phyloP scores from a whole-genome alignment of 2,329 filamentous ascomycete genomes.

The Penicillium sclerotigenum region DNA sequence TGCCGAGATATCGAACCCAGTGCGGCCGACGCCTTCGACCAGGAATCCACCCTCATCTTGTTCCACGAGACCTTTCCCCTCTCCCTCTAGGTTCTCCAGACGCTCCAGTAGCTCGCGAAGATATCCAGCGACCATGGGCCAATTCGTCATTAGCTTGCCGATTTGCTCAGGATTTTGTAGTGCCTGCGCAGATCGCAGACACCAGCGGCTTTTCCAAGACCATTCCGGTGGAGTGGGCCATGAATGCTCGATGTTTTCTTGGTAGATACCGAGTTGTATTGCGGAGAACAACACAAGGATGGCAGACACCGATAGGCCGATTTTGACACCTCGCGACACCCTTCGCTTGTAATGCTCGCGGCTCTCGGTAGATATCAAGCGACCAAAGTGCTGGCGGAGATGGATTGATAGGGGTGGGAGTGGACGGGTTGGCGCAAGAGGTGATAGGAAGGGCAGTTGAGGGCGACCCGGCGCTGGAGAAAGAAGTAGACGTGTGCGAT shows the following conservation, averaged over 20 bases:
- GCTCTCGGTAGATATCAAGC: conserved; percentile 76
- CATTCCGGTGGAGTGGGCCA: conserved; percentile 84
- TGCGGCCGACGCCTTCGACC: conserved; percentile 54
- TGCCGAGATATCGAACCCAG: conserved; percentile 65
- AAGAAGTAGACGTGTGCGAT: conserved; percentile 53
- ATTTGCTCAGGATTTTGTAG: conserved; percentile 57
- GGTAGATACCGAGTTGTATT: conserved; percentile 63
- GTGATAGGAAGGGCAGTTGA: conserved; percentile 64
- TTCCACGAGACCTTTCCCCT: conserved; percentile 64
- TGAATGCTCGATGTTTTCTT: conserved; percentile 70
- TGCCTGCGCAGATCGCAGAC: conserved; percentile 62
- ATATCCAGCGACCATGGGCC: conserved; percentile 63
- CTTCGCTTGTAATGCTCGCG: conserved; percentile 47
- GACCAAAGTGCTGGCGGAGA: conserved; percentile 55
- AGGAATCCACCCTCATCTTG: conserved; percentile 51
- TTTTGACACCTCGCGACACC: conserved; percentile 63
- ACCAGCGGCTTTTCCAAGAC: conserved; percentile 66
- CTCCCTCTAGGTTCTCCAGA: conserved; percentile 65
- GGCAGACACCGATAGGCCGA: conserved; percentile 69
- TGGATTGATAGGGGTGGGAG: conserved; percentile 54
- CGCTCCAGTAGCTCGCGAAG: conserved; percentile 60
- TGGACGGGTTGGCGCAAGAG: conserved; percentile 47
- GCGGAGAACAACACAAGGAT: conserved; percentile 59
- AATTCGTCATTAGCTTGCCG: conserved; percentile 59
- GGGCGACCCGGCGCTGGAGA: conserved; percentile 53